Conservation (phyloP, 345 rosid species). For the Populus alba region DNA sequence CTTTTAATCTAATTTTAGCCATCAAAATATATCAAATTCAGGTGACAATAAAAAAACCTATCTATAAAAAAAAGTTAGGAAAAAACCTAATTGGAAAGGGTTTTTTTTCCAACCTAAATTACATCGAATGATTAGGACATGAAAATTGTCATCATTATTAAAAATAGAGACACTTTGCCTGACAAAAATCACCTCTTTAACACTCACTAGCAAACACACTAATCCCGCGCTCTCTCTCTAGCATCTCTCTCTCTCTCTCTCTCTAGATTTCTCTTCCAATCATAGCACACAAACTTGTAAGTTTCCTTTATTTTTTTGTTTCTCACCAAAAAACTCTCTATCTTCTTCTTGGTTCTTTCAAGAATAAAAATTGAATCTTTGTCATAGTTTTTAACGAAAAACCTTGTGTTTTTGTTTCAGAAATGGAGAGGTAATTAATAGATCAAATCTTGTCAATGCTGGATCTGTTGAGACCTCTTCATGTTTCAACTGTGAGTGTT, state of each 20-base stretch:
- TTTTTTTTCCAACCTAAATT: neutral
- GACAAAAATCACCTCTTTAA: neutral
- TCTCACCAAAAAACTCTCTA: neutral
- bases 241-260: conserved; percentile 16
- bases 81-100: neutral
- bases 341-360: neutral
- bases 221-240: conserved; percentile 20
- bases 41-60: no score
- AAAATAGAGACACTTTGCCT: neutral
- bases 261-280: conserved; percentile 31
- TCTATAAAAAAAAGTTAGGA: neutral
- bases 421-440: conserved; percentile 17
- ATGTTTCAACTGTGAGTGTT: conserved; percentile 30
- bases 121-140: conserved; percentile 1
- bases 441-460: conserved; percentile 29
- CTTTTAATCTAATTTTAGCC: no score
- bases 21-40: no score
- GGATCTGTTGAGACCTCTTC: conserved; percentile 31
- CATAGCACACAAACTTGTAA: neutral
- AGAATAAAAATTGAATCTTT: no score
- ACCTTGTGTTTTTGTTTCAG: neutral
- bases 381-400: neutral
- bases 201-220: neutral
- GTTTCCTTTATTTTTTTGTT: neutral
- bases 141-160: neutral